A percentile compares a stretch with the other conserved stretches of the same genome.
These are phyloP conservation scores for Coccomyxa sp. DNA, from an alignment of 139 green algal species.

Conservation along the genomic window DNA sequence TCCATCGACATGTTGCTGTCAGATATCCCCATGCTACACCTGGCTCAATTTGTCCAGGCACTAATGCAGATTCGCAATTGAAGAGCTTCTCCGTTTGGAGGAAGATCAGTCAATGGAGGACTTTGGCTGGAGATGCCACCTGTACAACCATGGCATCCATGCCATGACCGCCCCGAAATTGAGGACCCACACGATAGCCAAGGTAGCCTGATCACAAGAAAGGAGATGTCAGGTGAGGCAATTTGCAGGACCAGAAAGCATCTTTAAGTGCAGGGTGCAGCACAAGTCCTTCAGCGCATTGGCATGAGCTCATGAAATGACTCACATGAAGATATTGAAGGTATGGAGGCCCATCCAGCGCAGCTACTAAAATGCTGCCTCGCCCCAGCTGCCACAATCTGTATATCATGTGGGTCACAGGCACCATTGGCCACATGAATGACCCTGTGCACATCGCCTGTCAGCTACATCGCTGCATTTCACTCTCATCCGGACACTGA, in stretches of 20 bases:
- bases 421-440: constrained; percentile 11
- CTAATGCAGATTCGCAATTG: too few relatives aligned
- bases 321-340: background rate
- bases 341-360: background rate
- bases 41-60: too few relatives aligned
- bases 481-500: background rate
- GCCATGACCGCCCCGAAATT: constrained; percentile 17
- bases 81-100: too few relatives aligned
- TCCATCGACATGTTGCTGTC: too few relatives aligned
- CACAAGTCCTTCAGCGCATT: background rate
- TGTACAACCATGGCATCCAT: constrained; percentile 13
- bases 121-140: constrained; percentile 19
- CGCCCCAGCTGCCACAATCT: constrained; percentile 10
- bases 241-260: background rate
- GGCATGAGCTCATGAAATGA: background rate
- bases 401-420: constrained; percentile 5
- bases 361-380: background rate
- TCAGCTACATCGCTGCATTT: background rate
- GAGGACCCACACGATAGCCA: constrained; percentile 7
- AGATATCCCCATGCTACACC: too few relatives aligned
- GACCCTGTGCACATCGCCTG: background rate
- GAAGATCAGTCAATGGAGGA: too few relatives aligned
- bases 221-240: too few relatives aligned
- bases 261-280: background rate
- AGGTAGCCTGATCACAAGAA: background rate